Evolutionary conservation across 2,329 filamentous ascomycete species (phyloP), one percentile per base, ranked within the genome.

Genomic region (Aureobasidium lini): DNA sequence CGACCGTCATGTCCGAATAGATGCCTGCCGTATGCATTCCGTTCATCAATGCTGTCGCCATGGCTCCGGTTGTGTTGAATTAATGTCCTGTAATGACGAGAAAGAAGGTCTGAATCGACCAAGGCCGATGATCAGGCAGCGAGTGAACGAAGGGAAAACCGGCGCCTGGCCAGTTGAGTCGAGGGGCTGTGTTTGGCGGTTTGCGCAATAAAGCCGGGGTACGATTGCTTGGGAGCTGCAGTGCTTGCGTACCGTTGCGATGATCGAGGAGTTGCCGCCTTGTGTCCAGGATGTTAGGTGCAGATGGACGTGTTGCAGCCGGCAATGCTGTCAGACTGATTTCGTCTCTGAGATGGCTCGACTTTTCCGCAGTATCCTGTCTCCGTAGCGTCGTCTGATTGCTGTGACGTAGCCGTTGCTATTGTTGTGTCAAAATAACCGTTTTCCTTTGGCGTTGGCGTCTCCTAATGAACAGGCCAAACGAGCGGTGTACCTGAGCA

Each of bases 1-100:
- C 93, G 60, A 95, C 84, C 18, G 86, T 89, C 86, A 95, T 91
- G 75, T 96, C 92, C 52, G 92, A 89, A 75, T 89, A 96, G 72
- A 96, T 96, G 70, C 93, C 93, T 4, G 93, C 88, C 29, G 92
- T 90, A 76, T 96, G 92, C 62, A 62, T 64, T 47, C 62, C 63
- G 46, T 59, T 60, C 43, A 40, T 34, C 49, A 54, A 40, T 56
- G 59, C 49, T 34, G 50, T 59, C 49, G 43, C 57, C 60, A 46
- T 56, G 37, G 15, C 36, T 36, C 10, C 69, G 70, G 64, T 68
- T 70, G 62, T 72, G 71, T 67, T 16, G 46, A 69, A 63, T 65
- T 67, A 10, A 64, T 63, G n/a, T 62, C 59, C 65, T 3, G 62
- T 13, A 5, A 10, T 7, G 18, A 16, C 23, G 28, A 11, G 29